Conservation (phyloP, 1,284 basidiomycete species). For the Ustilago curta region DNA sequence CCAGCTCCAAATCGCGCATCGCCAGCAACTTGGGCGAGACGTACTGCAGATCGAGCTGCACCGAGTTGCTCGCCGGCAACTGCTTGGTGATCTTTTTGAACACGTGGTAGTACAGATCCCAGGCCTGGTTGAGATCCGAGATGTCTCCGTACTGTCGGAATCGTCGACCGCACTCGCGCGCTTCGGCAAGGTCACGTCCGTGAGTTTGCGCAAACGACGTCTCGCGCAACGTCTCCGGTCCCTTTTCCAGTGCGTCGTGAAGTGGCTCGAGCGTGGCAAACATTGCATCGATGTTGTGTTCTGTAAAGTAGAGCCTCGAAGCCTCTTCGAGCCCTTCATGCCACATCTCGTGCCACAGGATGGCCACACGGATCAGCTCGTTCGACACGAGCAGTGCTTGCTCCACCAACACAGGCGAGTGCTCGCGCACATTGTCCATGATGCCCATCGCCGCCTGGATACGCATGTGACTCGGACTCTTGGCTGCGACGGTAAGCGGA, state of each 20-base stretch:
- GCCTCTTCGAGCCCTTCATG: slow-evolving; percentile 99
- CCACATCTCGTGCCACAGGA: slow-evolving; percentile 99
- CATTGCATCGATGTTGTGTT: slow-evolving; percentile 99
- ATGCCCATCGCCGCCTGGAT: slow-evolving; percentile 87
- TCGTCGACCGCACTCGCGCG: slow-evolving; percentile 89
- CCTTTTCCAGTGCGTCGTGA: slow-evolving; percentile 93
- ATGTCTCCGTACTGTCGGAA: slow-evolving; percentile 87
- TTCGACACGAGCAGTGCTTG: slow-evolving; percentile 93
- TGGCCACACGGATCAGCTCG: slow-evolving; percentile 96
- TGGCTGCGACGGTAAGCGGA: slow-evolving; percentile 96
- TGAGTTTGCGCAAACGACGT: slow-evolving; percentile 95
- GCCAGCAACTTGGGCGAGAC: slow-evolving; percentile 93
- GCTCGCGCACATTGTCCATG: slow-evolving; percentile 93
- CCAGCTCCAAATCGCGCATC: slow-evolving; percentile 88
- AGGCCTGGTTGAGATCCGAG: slow-evolving; percentile 95
- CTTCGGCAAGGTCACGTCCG: slow-evolving; percentile 91
- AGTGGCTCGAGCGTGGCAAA: slow-evolving; percentile 92
- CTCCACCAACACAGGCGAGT: slow-evolving; percentile 87
- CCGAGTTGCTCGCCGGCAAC: slow-evolving; percentile 84
- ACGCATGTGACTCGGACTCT: slow-evolving; percentile 87
- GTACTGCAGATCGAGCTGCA: slow-evolving; percentile 88
- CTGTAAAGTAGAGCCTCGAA: slow-evolving; percentile 95
- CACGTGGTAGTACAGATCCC: slow-evolving; percentile 97
- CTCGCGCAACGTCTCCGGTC: slow-evolving; percentile 94
- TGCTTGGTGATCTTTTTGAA: slow-evolving; percentile 98